These are phyloP conservation scores for Fusarium palustre DNA, from an alignment of 2,329 filamentous ascomycete genomes.

Conservation along the genomic window DNA sequence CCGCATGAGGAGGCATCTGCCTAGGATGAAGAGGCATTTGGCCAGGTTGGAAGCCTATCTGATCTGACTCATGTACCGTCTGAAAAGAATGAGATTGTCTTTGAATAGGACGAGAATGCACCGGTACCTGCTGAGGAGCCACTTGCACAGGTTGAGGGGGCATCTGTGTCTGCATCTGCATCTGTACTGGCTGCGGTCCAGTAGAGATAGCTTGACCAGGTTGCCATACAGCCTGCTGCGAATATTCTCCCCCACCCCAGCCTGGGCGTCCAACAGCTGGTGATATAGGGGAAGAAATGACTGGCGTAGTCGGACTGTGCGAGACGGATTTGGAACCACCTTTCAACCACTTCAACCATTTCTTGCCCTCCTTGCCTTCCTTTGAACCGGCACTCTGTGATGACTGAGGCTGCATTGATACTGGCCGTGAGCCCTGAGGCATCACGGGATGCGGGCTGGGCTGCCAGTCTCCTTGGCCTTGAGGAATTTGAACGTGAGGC, in stretches of 20 bases:
- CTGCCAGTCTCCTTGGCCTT: slow-evolving; percentile 32
- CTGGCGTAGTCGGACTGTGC: slow-evolving; percentile 33
- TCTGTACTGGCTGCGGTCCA: not conserved
- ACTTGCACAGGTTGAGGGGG: not conserved
- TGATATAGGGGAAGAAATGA: slow-evolving; percentile 24
- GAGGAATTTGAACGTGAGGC: slow-evolving; percentile 37
- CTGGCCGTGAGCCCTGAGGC: slow-evolving; percentile 26
- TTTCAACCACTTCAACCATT: slow-evolving; percentile 46
- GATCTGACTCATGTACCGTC: not conserved
- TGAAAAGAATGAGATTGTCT: slow-evolving; percentile 13
- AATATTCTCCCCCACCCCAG: slow-evolving; percentile 42
- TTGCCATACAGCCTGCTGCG: slow-evolving; percentile 40
- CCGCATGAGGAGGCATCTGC: slow-evolving; percentile 6
- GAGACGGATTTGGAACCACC: slow-evolving; percentile 40
- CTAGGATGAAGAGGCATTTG: not conserved
- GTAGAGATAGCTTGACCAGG: slow-evolving; percentile 32
- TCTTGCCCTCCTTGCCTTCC: slow-evolving; percentile 41
- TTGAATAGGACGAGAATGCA: slow-evolving; percentile 8
- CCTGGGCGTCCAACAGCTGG: slow-evolving; percentile 12
- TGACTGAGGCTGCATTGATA: slow-evolving; percentile 33
- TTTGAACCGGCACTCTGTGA: slow-evolving; percentile 36
- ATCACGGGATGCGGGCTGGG: slow-evolving; percentile 32
- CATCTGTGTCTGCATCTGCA: not conserved
- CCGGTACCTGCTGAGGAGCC: not conserved
- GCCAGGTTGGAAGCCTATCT: not conserved